A percentile compares a stretch with the other conserved stretches of the same genome.
Evolutionary conservation across 78 protist species (phyloP).

Genomic region (Dictyostelium capitatum): DNA sequence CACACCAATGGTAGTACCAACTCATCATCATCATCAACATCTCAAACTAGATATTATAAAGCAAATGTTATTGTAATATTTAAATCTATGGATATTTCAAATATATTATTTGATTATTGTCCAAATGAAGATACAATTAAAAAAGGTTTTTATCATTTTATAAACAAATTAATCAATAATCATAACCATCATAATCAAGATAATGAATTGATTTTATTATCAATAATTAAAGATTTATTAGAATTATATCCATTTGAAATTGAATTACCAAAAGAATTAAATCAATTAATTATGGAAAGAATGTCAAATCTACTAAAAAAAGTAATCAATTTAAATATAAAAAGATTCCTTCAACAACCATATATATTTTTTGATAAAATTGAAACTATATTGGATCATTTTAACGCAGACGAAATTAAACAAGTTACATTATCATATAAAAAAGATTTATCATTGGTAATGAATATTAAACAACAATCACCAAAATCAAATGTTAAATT

Average conservation of each 20-base stretch:
- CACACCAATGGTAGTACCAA: too few relatives aligned
- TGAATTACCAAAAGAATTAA: not conserved
- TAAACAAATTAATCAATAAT: not conserved
- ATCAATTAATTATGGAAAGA: not conserved
- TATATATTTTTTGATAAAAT: conserved; percentile 3
- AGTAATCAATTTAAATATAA: not conserved
- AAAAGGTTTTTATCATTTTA: not conserved
- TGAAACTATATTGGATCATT: not conserved
- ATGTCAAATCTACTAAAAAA: not conserved
- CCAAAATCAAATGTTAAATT: not conserved
- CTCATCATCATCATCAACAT: too few relatives aligned
- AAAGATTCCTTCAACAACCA: not conserved
- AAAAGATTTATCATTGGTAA: not conserved
- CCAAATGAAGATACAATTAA: not conserved
- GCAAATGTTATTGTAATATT: not conserved
- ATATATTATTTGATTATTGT: not conserved
- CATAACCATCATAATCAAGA: not conserved
- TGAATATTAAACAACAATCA: not conserved
- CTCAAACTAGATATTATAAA: not conserved
- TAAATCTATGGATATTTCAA: not conserved
- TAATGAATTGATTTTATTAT: not conserved
- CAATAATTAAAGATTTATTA: not conserved
- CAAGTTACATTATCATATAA: not conserved
- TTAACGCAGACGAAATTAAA: not conserved
- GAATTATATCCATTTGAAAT: not conserved